Evolutionary conservation across 164 flowering plant species (phyloP), one percentile per base, ranked within the genome.

Genomic region (Vitis labrusca): DNA sequence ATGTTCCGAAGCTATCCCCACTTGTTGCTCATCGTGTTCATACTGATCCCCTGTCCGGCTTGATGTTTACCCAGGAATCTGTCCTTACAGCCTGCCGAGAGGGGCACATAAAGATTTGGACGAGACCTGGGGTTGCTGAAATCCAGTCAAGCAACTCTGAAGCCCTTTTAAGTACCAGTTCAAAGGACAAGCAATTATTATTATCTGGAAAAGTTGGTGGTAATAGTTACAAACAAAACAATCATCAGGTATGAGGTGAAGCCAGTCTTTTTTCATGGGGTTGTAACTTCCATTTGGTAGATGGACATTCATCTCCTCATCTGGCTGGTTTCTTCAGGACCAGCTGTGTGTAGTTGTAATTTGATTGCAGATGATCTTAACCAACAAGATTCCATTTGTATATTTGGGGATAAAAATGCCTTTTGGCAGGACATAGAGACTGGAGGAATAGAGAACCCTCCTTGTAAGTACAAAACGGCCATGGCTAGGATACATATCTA

Each of bases 1-100:
- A 96, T 69, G 92, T 96, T 73, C 99, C 98, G 27, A 96, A 96
- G 76, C 83, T 96, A 32, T 91, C 97, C 6, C 98, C 99, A 4
- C 64, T 91, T 48, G 93, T 89, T 47, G 87, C 89, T 37, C 99
- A 96, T 69, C 98, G 97, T 19, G 97, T 92, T 16, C 95, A 93
- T 75, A 80, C 89, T 0, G 98, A 96, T 58, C 98, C 98, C 50
- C 93, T 96, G 50, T 96, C 99, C 10, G 97, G 97, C 64, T 67
- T 96, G 80, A 66, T 85, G 59, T 96, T 96, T 68, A 90, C 97
- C 19, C 88, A 77, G 61, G 95, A 96, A 68, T 96, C 98, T 9
- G 82, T 92, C 53, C 85, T 96, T 32, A 96, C 97, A 7, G 87
- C 73, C 3, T 91, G 95, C 76, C 87, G 98, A 47, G 99, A 96